These are phyloP conservation scores for Entamoeba moshkovskii DNA, from an alignment of 208 protist genomes.

Conservation along the genomic window DNA sequence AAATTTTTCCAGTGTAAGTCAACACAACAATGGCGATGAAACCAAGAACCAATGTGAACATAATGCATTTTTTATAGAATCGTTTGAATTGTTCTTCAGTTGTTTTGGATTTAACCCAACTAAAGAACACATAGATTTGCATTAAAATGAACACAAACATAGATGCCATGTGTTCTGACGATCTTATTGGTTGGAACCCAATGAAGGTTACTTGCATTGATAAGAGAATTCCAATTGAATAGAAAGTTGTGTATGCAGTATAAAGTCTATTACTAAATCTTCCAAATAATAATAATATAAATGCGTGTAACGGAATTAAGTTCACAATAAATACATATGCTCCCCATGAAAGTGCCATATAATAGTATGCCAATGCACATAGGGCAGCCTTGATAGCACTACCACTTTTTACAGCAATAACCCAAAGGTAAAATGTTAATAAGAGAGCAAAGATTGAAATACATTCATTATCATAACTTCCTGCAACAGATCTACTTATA, in stretches of 20 bases:
- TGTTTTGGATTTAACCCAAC: slow-evolving; percentile 44
- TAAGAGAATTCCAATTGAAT: slow-evolving; percentile 69
- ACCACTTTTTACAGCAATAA: slow-evolving; percentile 58
- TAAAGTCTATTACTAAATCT: slow-evolving; percentile 65
- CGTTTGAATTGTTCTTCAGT: slow-evolving; percentile 26
- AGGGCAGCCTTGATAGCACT: slow-evolving; percentile 51
- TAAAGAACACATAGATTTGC: slow-evolving; percentile 47
- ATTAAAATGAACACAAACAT: slow-evolving; percentile 62
- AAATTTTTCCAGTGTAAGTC: slow-evolving; percentile 16
- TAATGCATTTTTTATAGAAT: slow-evolving; percentile 26
- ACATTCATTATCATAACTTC: slow-evolving; percentile 92
- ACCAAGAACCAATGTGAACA: slow-evolving; percentile 19
- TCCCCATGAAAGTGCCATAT: slow-evolving; percentile 78
- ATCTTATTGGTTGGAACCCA: slow-evolving; percentile 68
- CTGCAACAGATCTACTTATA: slow-evolving; percentile 85
- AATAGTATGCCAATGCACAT: slow-evolving; percentile 57
- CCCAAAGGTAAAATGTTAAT: slow-evolving; percentile 59
- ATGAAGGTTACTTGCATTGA: slow-evolving; percentile 74
- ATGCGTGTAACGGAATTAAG: slow-evolving; percentile 75
- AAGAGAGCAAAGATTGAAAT: slow-evolving; percentile 84
- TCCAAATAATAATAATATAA: slow-evolving; percentile 60
- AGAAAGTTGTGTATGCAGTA: slow-evolving; percentile 75
- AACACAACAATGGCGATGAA: slow-evolving; percentile 16
- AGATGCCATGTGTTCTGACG: slow-evolving; percentile 71
- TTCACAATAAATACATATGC: slow-evolving; percentile 93